Base-by-base conservation (phyloP, 2,329 filamentous ascomycete genomes). In the Microascus cirrosus region DNA sequence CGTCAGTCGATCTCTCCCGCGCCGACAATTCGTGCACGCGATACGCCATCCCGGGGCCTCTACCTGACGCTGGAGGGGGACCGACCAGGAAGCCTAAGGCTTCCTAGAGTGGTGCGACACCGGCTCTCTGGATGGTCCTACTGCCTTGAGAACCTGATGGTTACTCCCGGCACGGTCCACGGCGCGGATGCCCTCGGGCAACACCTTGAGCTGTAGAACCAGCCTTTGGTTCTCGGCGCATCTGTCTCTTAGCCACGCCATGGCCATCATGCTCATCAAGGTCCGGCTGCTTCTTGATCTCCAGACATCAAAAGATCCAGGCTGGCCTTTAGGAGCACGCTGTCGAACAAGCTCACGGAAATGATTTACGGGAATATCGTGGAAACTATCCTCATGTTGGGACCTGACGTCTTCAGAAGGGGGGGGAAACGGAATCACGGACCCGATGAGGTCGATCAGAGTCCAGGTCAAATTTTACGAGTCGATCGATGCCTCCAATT, bases 41-140 rank as follows among this genome's bases (percentile, higher is more conserved):
- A 8, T 32, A 32, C 28, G 28, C 28, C 0, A 59, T 77, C 0
- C 77, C 79, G 0, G n/a, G 60, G 63, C 0, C 50, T 77, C 11
- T 69, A 74, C 58, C 63, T 83, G 15, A 73, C 77, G 2, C 68
- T 82, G 7, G 70, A 71, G 22, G 67, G 64, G n/a, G n/a, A n/a
- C n/a, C 50, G 78, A 82, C 58, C 77, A 81, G 62, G 76, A 77
- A n/a, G 74, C 70, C 62, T 78, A 77, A 60, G 72, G 76, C 57
- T 75, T 76, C 42, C 53, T 71, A 2, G 73, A 69, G 62, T 71
- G 69, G 67, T 70, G 65, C 59, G 66, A 62, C 0, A 66, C 62
- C 0, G 59, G 1, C 61, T 61, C 1, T 2, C 45, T 0, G 22
- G 64, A 15, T 58, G 54, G 22, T 18, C 50, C 25, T 64, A 66